phyloP scores from a whole-genome alignment of 352 stramenopile species.

The Phytophthora quininea region DNA sequence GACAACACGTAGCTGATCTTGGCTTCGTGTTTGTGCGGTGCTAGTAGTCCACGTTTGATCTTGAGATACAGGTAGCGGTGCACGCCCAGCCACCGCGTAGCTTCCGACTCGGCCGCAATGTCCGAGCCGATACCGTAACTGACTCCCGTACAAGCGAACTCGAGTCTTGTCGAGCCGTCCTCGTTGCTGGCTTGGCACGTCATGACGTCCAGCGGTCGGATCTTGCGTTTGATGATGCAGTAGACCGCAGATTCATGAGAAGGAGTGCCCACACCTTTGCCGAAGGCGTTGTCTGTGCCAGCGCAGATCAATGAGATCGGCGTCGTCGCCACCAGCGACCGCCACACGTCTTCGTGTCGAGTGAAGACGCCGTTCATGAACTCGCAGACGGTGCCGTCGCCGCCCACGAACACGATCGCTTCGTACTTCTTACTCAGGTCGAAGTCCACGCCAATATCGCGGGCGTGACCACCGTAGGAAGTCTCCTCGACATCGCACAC shows the following conservation, averaged over 20 bases:
- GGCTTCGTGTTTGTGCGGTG: slow-evolving; percentile 58
- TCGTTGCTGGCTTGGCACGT: slow-evolving; percentile 54
- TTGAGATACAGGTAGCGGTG: slow-evolving; percentile 79
- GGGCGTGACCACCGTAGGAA: slow-evolving; percentile 65
- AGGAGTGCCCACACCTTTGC: slow-evolving; percentile 69
- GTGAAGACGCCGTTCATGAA: slow-evolving; percentile 86
- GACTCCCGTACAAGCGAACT: slow-evolving; percentile 79
- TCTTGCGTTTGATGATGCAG: slow-evolving; percentile 86
- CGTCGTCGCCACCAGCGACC: slow-evolving; percentile 74
- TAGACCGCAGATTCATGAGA: slow-evolving; percentile 71
- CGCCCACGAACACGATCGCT: slow-evolving; percentile 78
- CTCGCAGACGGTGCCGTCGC: slow-evolving; percentile 83
- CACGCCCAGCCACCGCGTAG: slow-evolving; percentile 68
- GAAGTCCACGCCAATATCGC: slow-evolving; percentile 66
- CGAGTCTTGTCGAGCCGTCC: slow-evolving; percentile 56
- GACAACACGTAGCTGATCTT: slow-evolving; percentile 82
- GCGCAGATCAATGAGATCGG: slow-evolving; percentile 73
- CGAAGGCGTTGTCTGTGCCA: slow-evolving; percentile 82
- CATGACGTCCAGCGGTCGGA: slow-evolving; percentile 75
- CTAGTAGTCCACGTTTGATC: slow-evolving; percentile 64
- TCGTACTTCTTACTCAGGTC: slow-evolving; percentile 67
- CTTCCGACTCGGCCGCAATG: slow-evolving; percentile 77
- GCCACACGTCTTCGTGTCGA: slow-evolving; percentile 70
- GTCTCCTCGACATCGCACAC: slow-evolving; percentile 82
- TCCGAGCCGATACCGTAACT: slow-evolving; percentile 78